These are phyloP conservation scores for Vickermania ingenoplastis DNA, from an alignment of 208 protist species.

Conservation along the genomic window DNA sequence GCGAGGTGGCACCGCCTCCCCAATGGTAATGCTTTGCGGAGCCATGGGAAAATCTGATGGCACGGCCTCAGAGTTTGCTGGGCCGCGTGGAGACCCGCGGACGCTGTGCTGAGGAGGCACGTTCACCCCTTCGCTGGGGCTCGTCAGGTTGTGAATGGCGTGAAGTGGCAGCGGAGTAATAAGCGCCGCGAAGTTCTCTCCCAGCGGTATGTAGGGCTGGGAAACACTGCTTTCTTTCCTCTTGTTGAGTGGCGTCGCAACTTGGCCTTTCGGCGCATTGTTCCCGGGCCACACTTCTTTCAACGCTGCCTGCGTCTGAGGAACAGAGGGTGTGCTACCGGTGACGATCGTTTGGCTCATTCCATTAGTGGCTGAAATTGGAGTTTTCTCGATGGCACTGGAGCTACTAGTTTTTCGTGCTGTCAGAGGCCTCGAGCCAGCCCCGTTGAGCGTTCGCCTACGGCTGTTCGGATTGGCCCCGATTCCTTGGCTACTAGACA, in stretches of 20 bases:
- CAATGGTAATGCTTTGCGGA: not conserved
- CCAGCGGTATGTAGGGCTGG: too few species aligned
- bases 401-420: not conserved
- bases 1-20: not conserved
- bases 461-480: not conserved
- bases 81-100: not conserved
- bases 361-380: not conserved
- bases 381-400: not conserved
- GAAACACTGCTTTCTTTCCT: too few species aligned
- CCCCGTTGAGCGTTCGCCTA: not conserved
- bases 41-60: not conserved
- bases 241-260: not conserved
- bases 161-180: not conserved
- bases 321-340: not conserved
- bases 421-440: not conserved
- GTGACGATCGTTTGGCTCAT: not conserved
- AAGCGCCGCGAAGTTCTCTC: not conserved
- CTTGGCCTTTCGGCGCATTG: too few species aligned
- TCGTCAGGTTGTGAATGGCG: not conserved
- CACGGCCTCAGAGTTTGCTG: not conserved
- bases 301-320: not conserved
- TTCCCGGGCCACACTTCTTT: not conserved
- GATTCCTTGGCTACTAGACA: not conserved
- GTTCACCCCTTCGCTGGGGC: not conserved
- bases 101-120: constrained; percentile 1